Evolutionary conservation across 140 eudicot genomes (phyloP).

Genomic region (Anethum foeniculum): DNA sequence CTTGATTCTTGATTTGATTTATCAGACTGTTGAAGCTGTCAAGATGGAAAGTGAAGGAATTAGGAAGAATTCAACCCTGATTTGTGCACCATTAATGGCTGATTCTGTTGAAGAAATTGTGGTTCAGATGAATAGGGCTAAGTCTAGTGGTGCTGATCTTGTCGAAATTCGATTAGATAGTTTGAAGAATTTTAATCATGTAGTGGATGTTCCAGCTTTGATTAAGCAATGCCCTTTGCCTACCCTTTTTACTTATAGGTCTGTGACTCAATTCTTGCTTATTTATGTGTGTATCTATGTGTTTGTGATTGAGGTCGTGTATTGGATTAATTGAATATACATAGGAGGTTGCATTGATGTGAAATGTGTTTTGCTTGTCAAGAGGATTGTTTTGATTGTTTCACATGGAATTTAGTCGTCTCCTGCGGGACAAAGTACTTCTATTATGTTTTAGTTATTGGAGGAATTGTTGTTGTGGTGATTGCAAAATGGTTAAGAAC

Average conservation of each 20-base stretch:
- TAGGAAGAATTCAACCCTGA: conserved; percentile 53
- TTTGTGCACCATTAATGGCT: conserved; percentile 85
- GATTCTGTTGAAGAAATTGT: conserved; percentile 65
- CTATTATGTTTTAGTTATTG: not conserved
- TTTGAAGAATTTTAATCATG: conserved; percentile 48
- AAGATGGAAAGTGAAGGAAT: conserved; percentile 24
- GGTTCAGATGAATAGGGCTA: conserved; percentile 51
- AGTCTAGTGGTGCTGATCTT: conserved; percentile 66
- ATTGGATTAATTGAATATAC: not conserved
- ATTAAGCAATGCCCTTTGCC: conserved; percentile 57
- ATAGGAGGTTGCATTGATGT: not conserved
- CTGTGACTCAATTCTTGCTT: not conserved
- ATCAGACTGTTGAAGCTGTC: conserved; percentile 3
- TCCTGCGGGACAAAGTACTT: not conserved
- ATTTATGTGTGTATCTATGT: not conserved
- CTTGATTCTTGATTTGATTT: conserved; percentile 9
- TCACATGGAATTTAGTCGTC: not conserved
- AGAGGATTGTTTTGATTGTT: not conserved
- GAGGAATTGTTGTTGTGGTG: not conserved
- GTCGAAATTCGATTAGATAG: conserved; percentile 84
- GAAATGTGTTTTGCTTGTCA: not conserved
- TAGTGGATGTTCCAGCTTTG: conserved; percentile 37
- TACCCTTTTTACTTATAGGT: conserved; percentile 90
- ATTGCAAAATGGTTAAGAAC: not conserved
- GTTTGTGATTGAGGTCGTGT: not conserved